A percentile compares a stretch with the other conserved stretches of the same genome.
These are phyloP conservation scores for Coniosporium tulheliwenetii DNA, from an alignment of 2,329 filamentous ascomycete species.

Conservation along the genomic window DNA sequence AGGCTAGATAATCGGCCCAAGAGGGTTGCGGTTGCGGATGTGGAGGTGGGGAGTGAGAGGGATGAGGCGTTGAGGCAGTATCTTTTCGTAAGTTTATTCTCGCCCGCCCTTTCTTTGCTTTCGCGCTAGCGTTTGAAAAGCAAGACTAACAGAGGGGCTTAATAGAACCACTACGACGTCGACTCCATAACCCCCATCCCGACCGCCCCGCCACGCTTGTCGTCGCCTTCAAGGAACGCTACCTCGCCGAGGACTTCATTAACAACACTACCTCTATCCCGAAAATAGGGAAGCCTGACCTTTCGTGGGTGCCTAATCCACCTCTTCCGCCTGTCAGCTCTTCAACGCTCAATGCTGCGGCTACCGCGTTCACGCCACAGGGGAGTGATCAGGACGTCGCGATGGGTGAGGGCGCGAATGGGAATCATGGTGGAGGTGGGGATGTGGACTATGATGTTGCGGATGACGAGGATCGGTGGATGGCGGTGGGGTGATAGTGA, in stretches of 20 bases:
- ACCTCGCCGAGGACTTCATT: slow-evolving; percentile 51
- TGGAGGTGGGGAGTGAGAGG: slow-evolving; percentile 46
- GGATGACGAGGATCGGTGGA: slow-evolving; percentile 31
- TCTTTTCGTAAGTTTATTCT: slow-evolving; percentile 22
- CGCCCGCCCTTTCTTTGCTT: neutral
- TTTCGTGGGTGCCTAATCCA: slow-evolving; percentile 43
- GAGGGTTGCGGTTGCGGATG: slow-evolving; percentile 47
- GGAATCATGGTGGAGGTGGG: slow-evolving; percentile 7
- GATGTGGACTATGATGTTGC: slow-evolving; percentile 36
- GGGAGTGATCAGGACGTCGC: slow-evolving; percentile 6
- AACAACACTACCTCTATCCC: slow-evolving; percentile 43
- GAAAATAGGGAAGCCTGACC: slow-evolving; percentile 46
- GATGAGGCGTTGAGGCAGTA: slow-evolving; percentile 59
- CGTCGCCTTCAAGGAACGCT: slow-evolving; percentile 28
- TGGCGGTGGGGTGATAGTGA: slow-evolving; percentile 4
- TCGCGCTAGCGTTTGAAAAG: neutral
- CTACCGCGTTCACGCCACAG: slow-evolving; percentile 4
- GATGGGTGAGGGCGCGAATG: slow-evolving; percentile 6
- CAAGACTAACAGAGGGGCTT: neutral
- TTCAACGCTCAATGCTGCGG: neutral
- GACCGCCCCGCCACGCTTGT: slow-evolving; percentile 20
- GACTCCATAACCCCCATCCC: slow-evolving; percentile 22
- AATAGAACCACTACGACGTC: slow-evolving; percentile 19
- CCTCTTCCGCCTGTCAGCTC: slow-evolving; percentile 11
- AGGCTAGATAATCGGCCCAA: slow-evolving; percentile 64